Evolutionary conservation across 2,329 filamentous ascomycete genomes (phyloP).

Genomic region (Aspergillus glaucus): DNA sequence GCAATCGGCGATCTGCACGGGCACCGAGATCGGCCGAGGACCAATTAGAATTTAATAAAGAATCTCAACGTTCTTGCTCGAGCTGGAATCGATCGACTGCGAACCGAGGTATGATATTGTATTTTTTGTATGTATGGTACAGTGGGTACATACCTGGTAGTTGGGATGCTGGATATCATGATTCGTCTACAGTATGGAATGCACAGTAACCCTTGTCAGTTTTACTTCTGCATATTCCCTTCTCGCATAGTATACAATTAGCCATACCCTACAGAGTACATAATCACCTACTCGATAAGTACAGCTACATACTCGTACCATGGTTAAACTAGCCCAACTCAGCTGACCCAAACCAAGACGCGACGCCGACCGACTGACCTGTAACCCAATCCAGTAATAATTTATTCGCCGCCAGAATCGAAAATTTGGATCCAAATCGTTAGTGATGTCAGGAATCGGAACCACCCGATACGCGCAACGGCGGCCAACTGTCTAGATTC

Average conservation of each 20-base stretch:
- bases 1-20: slow-evolving; percentile 5
- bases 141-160: not conserved
- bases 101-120: too few species aligned
- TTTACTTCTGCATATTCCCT: not conserved
- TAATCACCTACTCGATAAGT: too few species aligned
- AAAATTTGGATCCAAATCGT: not conserved
- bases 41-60: slow-evolving; percentile 4
- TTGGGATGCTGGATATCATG: not conserved
- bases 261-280: not conserved
- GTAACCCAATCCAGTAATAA: not conserved
- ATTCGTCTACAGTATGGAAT: slow-evolving; percentile 1
- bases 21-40: slow-evolving; percentile 13
- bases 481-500: not conserved
- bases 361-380: not conserved
- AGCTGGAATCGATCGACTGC: slow-evolving; percentile 5
- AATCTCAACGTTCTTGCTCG: slow-evolving; percentile 12
- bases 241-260: not conserved
- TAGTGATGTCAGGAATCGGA: not conserved
- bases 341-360: too few species aligned
- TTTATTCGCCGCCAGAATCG: too few species aligned
- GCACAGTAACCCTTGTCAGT: not conserved
- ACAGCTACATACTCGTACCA: too few species aligned
- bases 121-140: not conserved
- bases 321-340: too few species aligned
- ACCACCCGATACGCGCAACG: not conserved